phyloP scores from a whole-genome alignment of 179 eudicot genomes.

The Drosera spatulata region DNA sequence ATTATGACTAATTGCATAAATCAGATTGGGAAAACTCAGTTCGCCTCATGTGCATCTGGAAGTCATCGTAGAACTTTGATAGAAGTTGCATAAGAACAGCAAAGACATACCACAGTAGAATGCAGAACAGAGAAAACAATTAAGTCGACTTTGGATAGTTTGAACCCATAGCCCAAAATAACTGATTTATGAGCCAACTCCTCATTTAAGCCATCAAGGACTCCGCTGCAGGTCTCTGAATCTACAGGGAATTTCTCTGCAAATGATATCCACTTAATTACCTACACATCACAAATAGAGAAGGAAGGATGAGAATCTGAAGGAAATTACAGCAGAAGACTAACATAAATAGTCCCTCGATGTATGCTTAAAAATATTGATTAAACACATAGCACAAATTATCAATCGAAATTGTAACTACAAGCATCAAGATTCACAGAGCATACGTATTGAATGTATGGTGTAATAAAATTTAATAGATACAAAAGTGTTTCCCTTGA shows the following conservation, averaged over 20 bases:
- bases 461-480: no score
- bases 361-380: no score
- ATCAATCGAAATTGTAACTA: no score
- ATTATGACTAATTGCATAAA: no score
- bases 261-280: constrained; percentile 56
- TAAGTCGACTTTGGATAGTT: constrained; percentile 48
- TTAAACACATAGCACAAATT: no score
- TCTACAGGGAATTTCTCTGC: constrained; percentile 46
- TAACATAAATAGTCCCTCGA: no score
- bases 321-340: no score
- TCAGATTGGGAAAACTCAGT: not conserved
- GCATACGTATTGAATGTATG: no score
- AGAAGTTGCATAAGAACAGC: not conserved
- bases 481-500: no score
- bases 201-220: constrained; percentile 46
- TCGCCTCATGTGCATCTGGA: not conserved
- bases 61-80: not conserved
- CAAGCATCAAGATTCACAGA: no score
- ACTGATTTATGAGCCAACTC: constrained; percentile 48
- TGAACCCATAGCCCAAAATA: constrained; percentile 48
- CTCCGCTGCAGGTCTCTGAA: constrained; percentile 24
- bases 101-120: constrained; percentile 46
- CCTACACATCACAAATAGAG: constrained; percentile 23
- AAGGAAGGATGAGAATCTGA: no score
- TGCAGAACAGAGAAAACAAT: constrained; percentile 46